A percentile compares a stretch with the other conserved stretches of the same genome.
Conservation (phyloP, 2,329 filamentous ascomycete genomes). For the Pseudonectria buxi region DNA sequence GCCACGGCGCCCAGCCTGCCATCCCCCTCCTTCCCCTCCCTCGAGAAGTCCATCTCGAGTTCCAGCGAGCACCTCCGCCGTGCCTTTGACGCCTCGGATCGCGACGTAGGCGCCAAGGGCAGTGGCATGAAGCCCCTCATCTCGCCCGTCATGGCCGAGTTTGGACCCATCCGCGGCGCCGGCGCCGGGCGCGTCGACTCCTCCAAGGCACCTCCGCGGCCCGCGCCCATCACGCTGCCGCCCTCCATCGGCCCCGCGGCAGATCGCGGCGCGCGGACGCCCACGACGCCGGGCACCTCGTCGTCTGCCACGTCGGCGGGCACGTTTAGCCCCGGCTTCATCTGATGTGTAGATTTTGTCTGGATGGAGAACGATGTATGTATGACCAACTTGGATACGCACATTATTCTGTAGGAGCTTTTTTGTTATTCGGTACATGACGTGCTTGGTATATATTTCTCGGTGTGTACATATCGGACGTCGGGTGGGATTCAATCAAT, state of each 20-base stretch:
- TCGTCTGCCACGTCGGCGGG: constrained; percentile 10
- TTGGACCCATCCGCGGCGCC: constrained; percentile 16
- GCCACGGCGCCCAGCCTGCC: constrained; percentile 26
- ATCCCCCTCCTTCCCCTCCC: constrained; percentile 30
- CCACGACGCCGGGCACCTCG: constrained; percentile 4
- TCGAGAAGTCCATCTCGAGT: constrained; percentile 28
- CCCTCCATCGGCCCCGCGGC: constrained; percentile 11
- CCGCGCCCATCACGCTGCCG: constrained; percentile 23
- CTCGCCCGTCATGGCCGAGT: constrained; percentile 25
- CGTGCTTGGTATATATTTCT: too few species aligned
- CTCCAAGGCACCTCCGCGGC: constrained; percentile 27
- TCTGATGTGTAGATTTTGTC: constrained; percentile 4
- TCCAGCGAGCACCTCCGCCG: constrained; percentile 26
- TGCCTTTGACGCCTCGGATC: constrained; percentile 23
- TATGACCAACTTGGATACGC: neutral
- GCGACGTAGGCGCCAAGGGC: neutral
- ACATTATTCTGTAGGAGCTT: neutral
- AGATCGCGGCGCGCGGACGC: constrained; percentile 9
- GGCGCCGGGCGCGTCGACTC: constrained; percentile 22
- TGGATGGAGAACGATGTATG: neutral
- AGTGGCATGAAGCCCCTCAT: constrained; percentile 18
- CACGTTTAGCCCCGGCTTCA: constrained; percentile 19
- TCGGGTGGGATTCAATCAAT: too few species aligned
- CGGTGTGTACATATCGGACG: too few species aligned
- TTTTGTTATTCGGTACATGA: constrained; percentile 1